These are phyloP conservation scores for Ochromonas danica DNA, from an alignment of 108 stramenopile species.

Conservation along the genomic window DNA sequence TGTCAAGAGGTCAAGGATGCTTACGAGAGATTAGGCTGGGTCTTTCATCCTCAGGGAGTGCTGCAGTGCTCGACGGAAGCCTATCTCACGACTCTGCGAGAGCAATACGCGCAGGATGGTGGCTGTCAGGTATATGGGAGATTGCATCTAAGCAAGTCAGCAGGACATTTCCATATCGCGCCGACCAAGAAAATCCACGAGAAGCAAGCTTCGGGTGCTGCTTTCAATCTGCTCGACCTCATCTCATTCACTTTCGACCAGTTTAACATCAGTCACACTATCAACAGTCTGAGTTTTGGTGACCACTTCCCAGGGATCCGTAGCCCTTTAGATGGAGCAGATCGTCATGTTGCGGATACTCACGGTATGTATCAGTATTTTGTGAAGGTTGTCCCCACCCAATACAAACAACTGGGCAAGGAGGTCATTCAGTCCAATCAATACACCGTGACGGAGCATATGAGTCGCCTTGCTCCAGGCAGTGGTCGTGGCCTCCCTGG, in stretches of 20 bases:
- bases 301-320: conserved; percentile 58
- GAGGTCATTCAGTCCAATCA: conserved; percentile 76
- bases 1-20: conserved; percentile 89
- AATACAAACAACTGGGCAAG: conserved; percentile 71
- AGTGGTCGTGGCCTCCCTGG: conserved; percentile 80
- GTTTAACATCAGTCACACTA: conserved; percentile 83
- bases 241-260: conserved; percentile 67
- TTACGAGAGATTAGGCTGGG: conserved; percentile 82
- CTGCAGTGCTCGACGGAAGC: conserved; percentile 61
- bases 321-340: conserved; percentile 62
- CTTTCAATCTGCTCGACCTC: conserved; percentile 46
- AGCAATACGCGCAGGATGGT: conserved; percentile 62
- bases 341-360: conserved; percentile 63
- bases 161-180: conserved; percentile 92
- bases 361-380: conserved; percentile 85
- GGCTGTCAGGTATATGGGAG: conserved; percentile 86
- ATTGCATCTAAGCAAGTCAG: conserved; percentile 73
- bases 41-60: conserved; percentile 61
- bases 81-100: conserved; percentile 28
- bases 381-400: conserved; percentile 90
- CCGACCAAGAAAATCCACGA: conserved; percentile 67
- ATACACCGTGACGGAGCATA: conserved; percentile 93
- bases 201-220: neutral
- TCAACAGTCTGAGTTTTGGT: conserved; percentile 83
- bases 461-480: conserved; percentile 85